Evolutionary conservation across 1,284 basidiomycete genomes (phyloP).

Genomic region (Puccinia horiana): DNA sequence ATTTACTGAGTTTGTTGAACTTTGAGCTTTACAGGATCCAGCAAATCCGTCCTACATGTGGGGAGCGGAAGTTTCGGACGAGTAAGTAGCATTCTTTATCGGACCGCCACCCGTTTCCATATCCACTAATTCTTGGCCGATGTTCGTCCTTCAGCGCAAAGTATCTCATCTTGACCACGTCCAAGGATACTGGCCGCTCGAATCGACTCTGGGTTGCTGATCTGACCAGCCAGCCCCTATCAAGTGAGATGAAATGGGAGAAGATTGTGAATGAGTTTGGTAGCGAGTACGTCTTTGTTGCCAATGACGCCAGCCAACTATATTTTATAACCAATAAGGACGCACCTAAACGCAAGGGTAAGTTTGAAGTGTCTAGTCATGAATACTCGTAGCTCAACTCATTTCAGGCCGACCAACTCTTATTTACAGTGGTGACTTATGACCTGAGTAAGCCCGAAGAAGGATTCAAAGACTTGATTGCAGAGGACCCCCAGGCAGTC

Average conservation of each 20-base stretch:
- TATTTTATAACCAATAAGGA: slow-evolving; percentile 50
- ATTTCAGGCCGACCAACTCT: neutral
- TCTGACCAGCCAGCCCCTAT: slow-evolving; percentile 66
- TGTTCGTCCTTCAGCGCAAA: slow-evolving; percentile 53
- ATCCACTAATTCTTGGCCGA: neutral
- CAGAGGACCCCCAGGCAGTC: slow-evolving; percentile 69
- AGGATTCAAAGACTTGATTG: slow-evolving; percentile 68
- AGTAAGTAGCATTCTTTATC: slow-evolving; percentile 60
- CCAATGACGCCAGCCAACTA: slow-evolving; percentile 52
- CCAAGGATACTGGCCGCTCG: slow-evolving; percentile 69
- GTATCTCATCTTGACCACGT: slow-evolving; percentile 67
- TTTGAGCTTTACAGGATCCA: slow-evolving; percentile 25
- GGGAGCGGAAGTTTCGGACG: slow-evolving; percentile 64
- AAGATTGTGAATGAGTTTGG: slow-evolving; percentile 70
- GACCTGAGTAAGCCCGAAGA: slow-evolving; percentile 66
- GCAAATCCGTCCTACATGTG: slow-evolving; percentile 71
- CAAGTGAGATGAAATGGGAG: slow-evolving; percentile 69
- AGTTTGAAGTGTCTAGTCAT: neutral
- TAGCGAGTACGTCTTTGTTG: slow-evolving; percentile 62
- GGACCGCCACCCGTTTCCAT: neutral
- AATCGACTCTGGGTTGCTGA: slow-evolving; percentile 74
- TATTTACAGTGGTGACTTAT: slow-evolving; percentile 66
- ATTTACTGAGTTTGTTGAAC: neutral
- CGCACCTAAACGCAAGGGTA: slow-evolving; percentile 45
- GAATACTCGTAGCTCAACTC: slow-evolving; percentile 63